Evolutionary conservation across 805 yeast species (phyloP), one percentile per base, ranked within the genome.

Genomic region (Komagataella kurtzmanii): DNA sequence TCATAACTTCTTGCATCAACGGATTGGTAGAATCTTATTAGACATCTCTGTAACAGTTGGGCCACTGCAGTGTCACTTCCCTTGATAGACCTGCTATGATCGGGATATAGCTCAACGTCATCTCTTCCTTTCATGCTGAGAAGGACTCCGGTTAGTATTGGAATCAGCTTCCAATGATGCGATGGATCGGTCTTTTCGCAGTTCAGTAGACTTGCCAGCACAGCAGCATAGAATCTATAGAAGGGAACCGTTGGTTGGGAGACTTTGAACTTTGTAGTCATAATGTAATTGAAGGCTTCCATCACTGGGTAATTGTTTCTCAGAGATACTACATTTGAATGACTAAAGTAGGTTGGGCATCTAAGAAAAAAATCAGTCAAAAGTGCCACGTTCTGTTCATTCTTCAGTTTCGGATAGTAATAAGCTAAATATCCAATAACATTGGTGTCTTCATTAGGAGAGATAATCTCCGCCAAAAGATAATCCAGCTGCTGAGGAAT

Each of bases 191-290:
- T 4, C 6, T 49, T 43, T 6, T 45, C 17, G 52, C 70, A 72
- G 53, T 64, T 62, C 18, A 54, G 50, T 47, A 74, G 51, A 46
- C 72, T 77, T 17, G 61, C 64, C 17, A 62, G 50, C 3, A 75
- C 45, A 1, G 69, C 63, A 4, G 60, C 56, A 58, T 76, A 77
- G 59, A 74, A 78, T 2, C 62, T 61, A 56, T 70, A 65, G 46
- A 77, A 66, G 1, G 75, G 59, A 17, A 77, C 54, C 0, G 79
- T 69, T 2, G 83, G 83, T 54, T 68, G 70, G 10, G 79, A 74
- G 6, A 76, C 61, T 53, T 65, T 66, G 53, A 69, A 65, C 58
- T 78, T 78, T 55, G 70, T 70, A 50, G 71, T 75, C 14, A 72
- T 54, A 8, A 77, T 61, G 48, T 70, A 67, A 54, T 71, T 73